These are phyloP conservation scores for Suillus hirtellus DNA, from an alignment of 768 basidiomycete species.

Conservation along the genomic window DNA sequence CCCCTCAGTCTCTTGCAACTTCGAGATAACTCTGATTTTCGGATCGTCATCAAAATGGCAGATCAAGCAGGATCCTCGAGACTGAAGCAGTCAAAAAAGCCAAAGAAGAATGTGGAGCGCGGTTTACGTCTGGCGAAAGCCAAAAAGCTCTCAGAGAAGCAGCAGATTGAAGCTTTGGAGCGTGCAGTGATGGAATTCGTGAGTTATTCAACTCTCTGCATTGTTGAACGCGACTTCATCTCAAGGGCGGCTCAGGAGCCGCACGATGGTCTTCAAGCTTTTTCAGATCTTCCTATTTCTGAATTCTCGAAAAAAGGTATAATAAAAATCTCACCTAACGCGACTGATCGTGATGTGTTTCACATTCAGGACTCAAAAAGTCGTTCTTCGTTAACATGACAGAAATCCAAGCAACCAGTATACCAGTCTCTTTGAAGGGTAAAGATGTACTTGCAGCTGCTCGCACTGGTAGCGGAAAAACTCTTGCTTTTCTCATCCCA, in stretches of 20 bases:
- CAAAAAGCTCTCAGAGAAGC: constrained; percentile 48
- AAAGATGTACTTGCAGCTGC: constrained; percentile 71
- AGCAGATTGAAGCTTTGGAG: constrained; percentile 53
- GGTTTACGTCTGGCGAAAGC: constrained; percentile 28
- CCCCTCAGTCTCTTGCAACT: neutral
- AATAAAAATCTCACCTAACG: neutral
- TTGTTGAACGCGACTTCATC: neutral
- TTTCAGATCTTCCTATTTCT: constrained; percentile 79
- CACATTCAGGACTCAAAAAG: constrained; percentile 72
- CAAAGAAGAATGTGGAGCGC: constrained; percentile 19
- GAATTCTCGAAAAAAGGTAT: constrained; percentile 71
- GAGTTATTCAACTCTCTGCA: constrained; percentile 22
- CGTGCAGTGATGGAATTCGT: constrained; percentile 52
- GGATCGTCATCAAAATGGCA: constrained; percentile 17
- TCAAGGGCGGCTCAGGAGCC: constrained; percentile 44
- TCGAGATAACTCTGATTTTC: neutral
- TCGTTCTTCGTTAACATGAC: constrained; percentile 87
- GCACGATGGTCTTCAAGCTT: constrained; percentile 48
- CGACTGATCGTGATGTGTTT: constrained; percentile 5
- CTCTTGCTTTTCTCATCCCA: constrained; percentile 71
- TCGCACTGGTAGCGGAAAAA: constrained; percentile 73
- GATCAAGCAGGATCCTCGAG: constrained; percentile 22
- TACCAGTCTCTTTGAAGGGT: constrained; percentile 61
- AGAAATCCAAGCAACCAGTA: constrained; percentile 65
- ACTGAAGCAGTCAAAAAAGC: constrained; percentile 12